Base-by-base conservation (phyloP, 2,329 filamentous ascomycete genomes). In the Verticillium isaacii region DNA sequence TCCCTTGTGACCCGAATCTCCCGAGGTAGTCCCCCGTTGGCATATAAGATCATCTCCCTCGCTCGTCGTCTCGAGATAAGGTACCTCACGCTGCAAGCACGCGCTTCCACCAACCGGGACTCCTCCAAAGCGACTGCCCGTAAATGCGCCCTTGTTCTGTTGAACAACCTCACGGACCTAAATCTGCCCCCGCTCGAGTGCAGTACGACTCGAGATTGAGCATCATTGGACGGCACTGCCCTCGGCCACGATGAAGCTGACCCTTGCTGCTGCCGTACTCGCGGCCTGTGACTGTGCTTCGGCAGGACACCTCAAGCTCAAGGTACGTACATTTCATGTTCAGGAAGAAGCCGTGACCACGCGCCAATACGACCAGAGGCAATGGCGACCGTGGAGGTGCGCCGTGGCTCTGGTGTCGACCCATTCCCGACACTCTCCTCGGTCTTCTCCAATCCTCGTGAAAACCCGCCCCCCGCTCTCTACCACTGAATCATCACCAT, bases 201-300 rank as follows among this genome's bases (percentile, higher is more conserved):
- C 56, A 25, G 19, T 19, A 23, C 56, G 5, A 6, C 25, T 23
- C 6, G 41, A 14, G 37, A 14, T 15, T n/a, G 17, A 9, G 23
- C 2, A 29, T 29, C 32, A 41, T 54, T 50, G 45, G 45, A 50
- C 45, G 45, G 23, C 45, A 41, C 14, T 15, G 12, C 15, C 15
- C 45, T 11, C 23, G n/a, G 57, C 39, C 64, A 69, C 39, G 63
- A 77, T 77, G 75, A 77, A 74, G 73, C 67, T 70, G 56, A 62
- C 68, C 41, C 58, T 76, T 36, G 71, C 70, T 58, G 70, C 72
- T 55, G 66, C 73, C 34, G 63, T 73, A 29, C 64, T 77, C 64
- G 69, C 70, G 23, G 70, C 68, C 36, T 66, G 71, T 63, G 66
- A 65, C 55, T 69, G 73, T 34, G 72, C 70, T 45, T 65, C 60